These are phyloP conservation scores for Rostrohypoxylon terebratum DNA, from an alignment of 495 filamentous ascomycete genomes.

Conservation along the genomic window DNA sequence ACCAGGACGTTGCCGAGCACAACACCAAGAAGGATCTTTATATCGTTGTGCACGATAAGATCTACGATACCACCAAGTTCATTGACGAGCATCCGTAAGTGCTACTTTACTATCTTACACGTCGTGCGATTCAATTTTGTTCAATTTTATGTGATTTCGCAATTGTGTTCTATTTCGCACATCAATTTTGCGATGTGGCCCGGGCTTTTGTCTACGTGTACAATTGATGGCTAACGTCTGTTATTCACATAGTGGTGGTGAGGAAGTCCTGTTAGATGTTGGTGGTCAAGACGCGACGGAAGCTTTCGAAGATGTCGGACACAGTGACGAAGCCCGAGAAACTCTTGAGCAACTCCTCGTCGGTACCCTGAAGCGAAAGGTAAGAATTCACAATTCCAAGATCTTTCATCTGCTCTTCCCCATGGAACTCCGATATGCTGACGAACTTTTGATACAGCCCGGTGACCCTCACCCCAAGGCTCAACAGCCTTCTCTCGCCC, in stretches of 20 bases:
- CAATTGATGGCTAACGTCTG: conserved; percentile 30
- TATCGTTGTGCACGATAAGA: conserved; percentile 93
- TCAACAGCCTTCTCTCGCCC: conserved; percentile 59
- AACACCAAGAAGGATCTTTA: conserved; percentile 96
- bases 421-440: conserved; percentile 28
- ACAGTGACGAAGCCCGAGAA: conserved; percentile 98
- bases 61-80: conserved; percentile 90
- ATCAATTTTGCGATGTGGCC: conserved; percentile 10
- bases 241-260: conserved; percentile 78
- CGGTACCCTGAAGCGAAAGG: conserved; percentile 86
- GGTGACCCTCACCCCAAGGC: conserved; percentile 84
- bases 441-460: conserved; percentile 64
- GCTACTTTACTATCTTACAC: background rate
- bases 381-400: conserved; percentile 58
- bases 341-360: conserved; percentile 84
- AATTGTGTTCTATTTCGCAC: conserved; percentile 3
- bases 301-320: conserved; percentile 99
- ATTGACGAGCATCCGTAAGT: conserved; percentile 99
- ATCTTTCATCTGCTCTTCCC: conserved; percentile 11
- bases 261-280: conserved; percentile 97
- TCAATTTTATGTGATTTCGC: background rate
- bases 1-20: conserved; percentile 86
- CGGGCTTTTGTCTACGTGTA: background rate
- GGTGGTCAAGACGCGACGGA: conserved; percentile 97
- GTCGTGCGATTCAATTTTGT: background rate